Evolutionary conservation across 306 rosid genomes (phyloP).

Genomic region (Quercus dentata): DNA sequence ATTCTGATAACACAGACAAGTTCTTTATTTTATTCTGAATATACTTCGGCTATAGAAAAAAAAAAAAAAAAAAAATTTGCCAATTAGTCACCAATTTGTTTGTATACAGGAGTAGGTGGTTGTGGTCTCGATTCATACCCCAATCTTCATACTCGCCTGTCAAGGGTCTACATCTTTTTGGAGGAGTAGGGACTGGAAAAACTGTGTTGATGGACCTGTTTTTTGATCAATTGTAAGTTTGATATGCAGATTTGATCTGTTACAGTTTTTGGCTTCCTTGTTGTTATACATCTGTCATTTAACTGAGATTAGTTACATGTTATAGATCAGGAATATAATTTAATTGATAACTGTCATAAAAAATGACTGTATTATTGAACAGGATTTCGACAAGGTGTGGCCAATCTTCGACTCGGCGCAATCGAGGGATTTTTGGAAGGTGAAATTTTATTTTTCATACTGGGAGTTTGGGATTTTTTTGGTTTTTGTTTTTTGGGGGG

Average conservation of each 20-base stretch:
- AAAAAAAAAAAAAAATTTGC: background rate
- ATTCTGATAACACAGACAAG: background rate
- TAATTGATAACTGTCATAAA: too few relatives aligned
- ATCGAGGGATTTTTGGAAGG: slow-evolving; percentile 96
- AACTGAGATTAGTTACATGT: too few relatives aligned
- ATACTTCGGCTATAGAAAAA: background rate
- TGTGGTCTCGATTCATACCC: slow-evolving; percentile 91
- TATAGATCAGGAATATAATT: too few relatives aligned
- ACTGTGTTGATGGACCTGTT: slow-evolving; percentile 99
- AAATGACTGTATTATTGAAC: too few relatives aligned
- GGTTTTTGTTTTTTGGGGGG: background rate
- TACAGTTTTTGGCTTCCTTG: background rate
- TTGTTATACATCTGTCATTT: background rate
- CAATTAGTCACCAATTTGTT: background rate
- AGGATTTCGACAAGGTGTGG: too few relatives aligned
- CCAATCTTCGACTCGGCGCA: too few relatives aligned
- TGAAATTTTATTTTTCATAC: slow-evolving; percentile 8
- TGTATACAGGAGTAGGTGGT: slow-evolving; percentile 73
- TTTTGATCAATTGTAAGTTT: slow-evolving; percentile 83
- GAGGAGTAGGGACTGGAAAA: slow-evolving; percentile 99
- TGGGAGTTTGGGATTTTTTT: too few relatives aligned
- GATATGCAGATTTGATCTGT: slow-evolving; percentile 14
- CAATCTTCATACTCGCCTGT: slow-evolving; percentile 78
- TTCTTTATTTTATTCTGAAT: background rate
- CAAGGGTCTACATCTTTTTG: slow-evolving; percentile 87